Evolutionary conservation across 2,329 filamentous ascomycete species (phyloP).

Genomic region (Neophaeococcomyces mojaviensis): DNA sequence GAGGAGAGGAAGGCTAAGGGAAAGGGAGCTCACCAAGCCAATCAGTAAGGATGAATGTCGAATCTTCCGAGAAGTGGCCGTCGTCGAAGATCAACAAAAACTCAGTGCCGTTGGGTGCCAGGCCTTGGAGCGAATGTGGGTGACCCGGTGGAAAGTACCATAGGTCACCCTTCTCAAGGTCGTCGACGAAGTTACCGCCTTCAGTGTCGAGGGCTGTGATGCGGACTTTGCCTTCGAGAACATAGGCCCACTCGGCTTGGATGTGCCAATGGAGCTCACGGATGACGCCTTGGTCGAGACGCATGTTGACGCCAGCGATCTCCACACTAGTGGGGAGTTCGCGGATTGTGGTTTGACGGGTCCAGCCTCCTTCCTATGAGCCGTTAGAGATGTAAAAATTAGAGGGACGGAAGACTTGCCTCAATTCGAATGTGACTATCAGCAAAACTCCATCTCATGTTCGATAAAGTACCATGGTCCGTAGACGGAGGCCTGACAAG

Average conservation of each 20-base stretch:
- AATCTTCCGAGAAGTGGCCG: conserved; percentile 54
- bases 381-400: background rate
- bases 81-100: conserved; percentile 58
- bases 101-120: conserved; percentile 56
- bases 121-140: conserved; percentile 68
- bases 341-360: conserved; percentile 53
- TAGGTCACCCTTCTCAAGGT: conserved; percentile 66
- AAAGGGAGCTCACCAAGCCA: conserved; percentile 46
- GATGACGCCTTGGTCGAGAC: conserved; percentile 63
- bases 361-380: conserved; percentile 64
- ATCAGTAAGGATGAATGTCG: conserved; percentile 66
- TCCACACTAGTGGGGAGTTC: conserved; percentile 44
- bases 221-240: conserved; percentile 62
- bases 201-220: conserved; percentile 68
- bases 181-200: conserved; percentile 69
- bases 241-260: conserved; percentile 70
- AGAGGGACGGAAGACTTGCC: conserved; percentile 32
- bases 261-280: conserved; percentile 77
- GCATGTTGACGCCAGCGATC: conserved; percentile 71
- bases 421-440: conserved; percentile 59
- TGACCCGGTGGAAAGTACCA: conserved; percentile 77
- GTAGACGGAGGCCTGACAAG: conserved; percentile 65
- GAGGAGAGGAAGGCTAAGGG: background rate
- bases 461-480: conserved; percentile 61
- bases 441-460: conserved; percentile 66